Conservation (phyloP, 1,284 basidiomycete genomes). For the Ganoderma lingzhi region DNA sequence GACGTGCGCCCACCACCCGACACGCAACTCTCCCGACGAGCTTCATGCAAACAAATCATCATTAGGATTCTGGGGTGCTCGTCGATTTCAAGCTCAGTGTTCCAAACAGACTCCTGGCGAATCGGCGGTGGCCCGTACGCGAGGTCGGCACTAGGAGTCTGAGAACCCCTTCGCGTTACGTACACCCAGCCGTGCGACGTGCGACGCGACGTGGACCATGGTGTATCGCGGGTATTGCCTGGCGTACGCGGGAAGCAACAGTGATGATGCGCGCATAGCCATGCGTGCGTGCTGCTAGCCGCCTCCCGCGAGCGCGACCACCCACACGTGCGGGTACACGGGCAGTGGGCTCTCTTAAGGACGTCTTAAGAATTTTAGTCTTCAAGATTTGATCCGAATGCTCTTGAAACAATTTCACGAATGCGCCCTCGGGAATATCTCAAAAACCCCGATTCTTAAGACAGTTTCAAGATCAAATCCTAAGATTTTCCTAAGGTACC, state of each 20-base stretch:
- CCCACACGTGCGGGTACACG: neutral
- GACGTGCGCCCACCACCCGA: neutral
- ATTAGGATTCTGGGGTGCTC: constrained; percentile 16
- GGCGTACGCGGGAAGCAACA: neutral
- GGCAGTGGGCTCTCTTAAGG: no score
- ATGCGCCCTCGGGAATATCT: no score
- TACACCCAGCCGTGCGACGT: constrained; percentile 3
- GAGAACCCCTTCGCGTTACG: neutral
- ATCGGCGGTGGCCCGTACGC: constrained; percentile 11
- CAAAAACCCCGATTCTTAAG: no score
- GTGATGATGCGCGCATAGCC: neutral
- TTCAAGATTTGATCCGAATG: no score
- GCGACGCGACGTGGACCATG: constrained; percentile 4
- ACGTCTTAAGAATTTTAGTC: no score
- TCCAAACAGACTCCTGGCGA: neutral
- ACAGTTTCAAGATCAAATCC: no score
- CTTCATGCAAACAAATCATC: neutral
- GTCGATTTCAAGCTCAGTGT: constrained; percentile 9
- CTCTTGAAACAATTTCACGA: no score
- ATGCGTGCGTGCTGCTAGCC: neutral
- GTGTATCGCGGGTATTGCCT: constrained; percentile 4
- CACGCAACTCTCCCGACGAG: neutral
- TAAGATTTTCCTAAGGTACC: no score
- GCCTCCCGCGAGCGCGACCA: neutral
- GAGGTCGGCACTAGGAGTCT: constrained; percentile 15